Evolutionary conservation across 1,284 basidiomycete genomes (phyloP), one percentile per base, ranked within the genome.

Genomic region (Xerocomus cyaneibrunnescens): DNA sequence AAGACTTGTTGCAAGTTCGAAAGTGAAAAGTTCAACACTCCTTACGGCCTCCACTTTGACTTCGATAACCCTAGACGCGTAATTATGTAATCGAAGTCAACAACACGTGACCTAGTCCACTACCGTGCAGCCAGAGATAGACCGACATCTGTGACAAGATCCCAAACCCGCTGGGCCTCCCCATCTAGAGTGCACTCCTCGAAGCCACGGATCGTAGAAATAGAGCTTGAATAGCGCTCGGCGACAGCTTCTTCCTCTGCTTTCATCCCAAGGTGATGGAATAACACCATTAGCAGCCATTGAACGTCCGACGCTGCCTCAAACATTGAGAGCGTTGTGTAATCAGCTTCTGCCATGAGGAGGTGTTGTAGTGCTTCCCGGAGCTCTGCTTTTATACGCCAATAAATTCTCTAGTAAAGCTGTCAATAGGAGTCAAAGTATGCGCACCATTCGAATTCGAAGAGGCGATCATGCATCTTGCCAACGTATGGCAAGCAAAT

Each of bases 401-500:
- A 47, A 34, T 13, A 37, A 17, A 38, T 3, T 10, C 38, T 57
- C 38, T 21, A 45, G 27, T 41, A 16, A 55, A 38, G 37, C 32
- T 32, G 41, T 43, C 48, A n/a, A 31, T 30, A 22, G 27, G 19
- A 43, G 35, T 37, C 48, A 45, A 43, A 36, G 21, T 36, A 47
- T 19, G 27, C 55, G 22, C 48, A 66, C 71, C 48, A 62, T 74
- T 74, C 46, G 51, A 55, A 61, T 48, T 67, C 58, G 50, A 69
- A 67, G 48, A 74, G 7, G 80, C 81, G 38, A 91, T 77, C 37
- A 87, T 80, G 60, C 88, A 89, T 55, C 89, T 77, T 10, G 87
- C 87, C 45, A 87, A 68, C 2, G 81, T 85, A 62, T 86, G 84
- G 58, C 81, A 87, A 35, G 81, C 85, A 49, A 86, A 77, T n/a